Conservation (phyloP, 192 early-diverging fungal species). For the Mortierella claussenii region DNA sequence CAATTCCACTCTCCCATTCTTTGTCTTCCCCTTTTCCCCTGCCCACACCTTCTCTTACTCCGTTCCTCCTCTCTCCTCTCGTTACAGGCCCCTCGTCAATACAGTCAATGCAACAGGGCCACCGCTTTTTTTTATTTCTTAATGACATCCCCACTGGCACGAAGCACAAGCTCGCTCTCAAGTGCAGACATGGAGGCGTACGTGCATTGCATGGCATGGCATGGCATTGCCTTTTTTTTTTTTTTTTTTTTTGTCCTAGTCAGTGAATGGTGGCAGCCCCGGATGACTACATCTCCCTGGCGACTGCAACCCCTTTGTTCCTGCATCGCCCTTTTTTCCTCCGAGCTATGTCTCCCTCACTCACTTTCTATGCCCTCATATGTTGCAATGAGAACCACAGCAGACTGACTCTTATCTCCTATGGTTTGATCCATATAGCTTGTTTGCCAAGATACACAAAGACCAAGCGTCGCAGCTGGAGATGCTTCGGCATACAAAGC, state of each 20-base stretch:
- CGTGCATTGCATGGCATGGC: conserved; percentile 12
- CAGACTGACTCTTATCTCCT: no score
- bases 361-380: no score
- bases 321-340: no score
- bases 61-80: no score
- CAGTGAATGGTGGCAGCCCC: no score
- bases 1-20: no score
- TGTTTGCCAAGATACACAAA: conserved; percentile 54
- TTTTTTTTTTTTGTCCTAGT: background rate
- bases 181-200: conserved; percentile 53
- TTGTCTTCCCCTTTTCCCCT: no score
- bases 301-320: background rate
- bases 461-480: conserved; percentile 50
- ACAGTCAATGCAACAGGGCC: background rate
- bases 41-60: background rate
- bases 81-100: no score
- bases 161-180: conserved; percentile 42
- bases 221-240: no score
- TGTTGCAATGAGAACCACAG: no score
- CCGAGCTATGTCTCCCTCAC: no score
- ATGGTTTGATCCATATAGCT: conserved; percentile 1
- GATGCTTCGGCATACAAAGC: conserved; percentile 43
- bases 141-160: conserved; percentile 44
- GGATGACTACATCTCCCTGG: no score
- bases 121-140: background rate